A percentile compares a stretch with the other conserved stretches of the same genome.
phyloP scores from a whole-genome alignment of 2,329 filamentous ascomycete genomes.

The Amphichorda felina region DNA sequence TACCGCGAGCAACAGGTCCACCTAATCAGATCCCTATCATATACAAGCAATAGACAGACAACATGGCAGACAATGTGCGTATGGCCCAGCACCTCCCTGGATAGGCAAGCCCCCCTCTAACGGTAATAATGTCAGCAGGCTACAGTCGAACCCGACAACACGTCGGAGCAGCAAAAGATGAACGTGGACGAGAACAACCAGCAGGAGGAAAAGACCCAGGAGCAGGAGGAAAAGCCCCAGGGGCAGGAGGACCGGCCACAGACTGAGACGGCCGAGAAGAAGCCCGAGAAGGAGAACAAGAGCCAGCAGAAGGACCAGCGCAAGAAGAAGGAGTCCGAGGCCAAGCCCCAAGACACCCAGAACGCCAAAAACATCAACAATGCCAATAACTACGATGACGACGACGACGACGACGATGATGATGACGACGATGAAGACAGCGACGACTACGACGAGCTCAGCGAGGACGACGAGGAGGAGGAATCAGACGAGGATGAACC shows the following conservation, averaged over 20 bases:
- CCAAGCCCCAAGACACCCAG: conserved; percentile 5
- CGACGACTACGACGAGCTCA: conserved; percentile 1
- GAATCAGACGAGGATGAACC: conserved; percentile 6
- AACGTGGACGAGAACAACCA: conserved; percentile 3
- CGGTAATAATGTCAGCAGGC: background rate
- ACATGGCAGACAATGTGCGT: no score
- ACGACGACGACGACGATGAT: conserved; percentile 5
- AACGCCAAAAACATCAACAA: conserved; percentile 3
- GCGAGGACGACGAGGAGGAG: conserved; percentile 1
- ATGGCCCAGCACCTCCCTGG: no score
- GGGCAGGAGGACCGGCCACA: conserved; percentile 4
- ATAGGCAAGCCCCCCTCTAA: no score
- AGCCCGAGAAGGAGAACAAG: conserved; percentile 3
- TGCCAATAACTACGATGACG: conserved; percentile 3
- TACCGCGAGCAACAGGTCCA: no score
- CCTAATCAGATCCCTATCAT: background rate
- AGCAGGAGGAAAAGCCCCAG: conserved; percentile 2
- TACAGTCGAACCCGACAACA: conserved; percentile 2
- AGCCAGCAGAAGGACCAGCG: conserved; percentile 5
- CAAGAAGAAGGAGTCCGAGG: conserved; percentile 6
- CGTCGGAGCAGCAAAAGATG: conserved; percentile 1
- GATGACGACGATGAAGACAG: conserved; percentile 2
- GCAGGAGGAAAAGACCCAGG: conserved; percentile 3
- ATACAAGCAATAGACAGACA: background rate
- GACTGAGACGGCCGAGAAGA: conserved; percentile 2